A percentile compares a stretch with the other conserved stretches of the same genome.
Evolutionary conservation across 352 stramenopile species (phyloP).

Genomic region (Phytophthora boehmeriae): DNA sequence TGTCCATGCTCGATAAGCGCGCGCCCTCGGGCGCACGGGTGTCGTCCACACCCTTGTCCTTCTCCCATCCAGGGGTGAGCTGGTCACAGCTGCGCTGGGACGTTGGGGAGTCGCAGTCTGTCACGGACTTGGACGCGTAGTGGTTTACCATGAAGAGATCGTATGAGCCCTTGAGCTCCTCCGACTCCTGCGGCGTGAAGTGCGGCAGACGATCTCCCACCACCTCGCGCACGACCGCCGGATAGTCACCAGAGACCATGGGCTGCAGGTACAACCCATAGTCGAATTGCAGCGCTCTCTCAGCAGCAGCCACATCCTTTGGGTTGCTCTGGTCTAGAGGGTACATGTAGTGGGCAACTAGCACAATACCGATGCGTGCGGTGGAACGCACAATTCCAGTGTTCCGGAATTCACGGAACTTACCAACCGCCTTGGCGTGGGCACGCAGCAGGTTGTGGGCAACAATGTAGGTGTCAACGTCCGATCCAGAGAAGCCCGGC

Average conservation of each 20-base stretch:
- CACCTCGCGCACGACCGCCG: slow-evolving; percentile 83
- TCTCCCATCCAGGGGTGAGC: slow-evolving; percentile 44
- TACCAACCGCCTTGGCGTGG: slow-evolving; percentile 81
- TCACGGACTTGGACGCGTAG: slow-evolving; percentile 81
- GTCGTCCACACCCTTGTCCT: slow-evolving; percentile 56
- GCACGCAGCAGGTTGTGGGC: slow-evolving; percentile 91
- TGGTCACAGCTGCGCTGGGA: slow-evolving; percentile 38
- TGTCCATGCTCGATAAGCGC: slow-evolving; percentile 45
- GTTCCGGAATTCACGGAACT: slow-evolving; percentile 68
- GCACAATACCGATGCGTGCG: slow-evolving; percentile 91
- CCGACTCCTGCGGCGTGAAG: slow-evolving; percentile 83
- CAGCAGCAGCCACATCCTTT: slow-evolving; percentile 62
- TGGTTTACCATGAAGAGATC: slow-evolving; percentile 97
- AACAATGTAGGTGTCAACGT: slow-evolving; percentile 42
- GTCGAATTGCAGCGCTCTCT: slow-evolving; percentile 88
- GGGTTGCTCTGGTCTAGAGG: slow-evolving; percentile 77
- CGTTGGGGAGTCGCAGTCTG: slow-evolving; percentile 49
- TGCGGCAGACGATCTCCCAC: slow-evolving; percentile 81
- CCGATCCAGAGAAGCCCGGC: slow-evolving; percentile 42
- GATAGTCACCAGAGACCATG: slow-evolving; percentile 92
- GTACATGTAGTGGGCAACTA: slow-evolving; percentile 79
- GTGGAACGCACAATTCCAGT: slow-evolving; percentile 33
- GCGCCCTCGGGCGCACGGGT: slow-evolving; percentile 59
- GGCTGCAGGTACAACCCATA: slow-evolving; percentile 93
- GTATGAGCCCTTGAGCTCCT: slow-evolving; percentile 77